A percentile compares a stretch with the other conserved stretches of the same genome.
Evolutionary conservation across 257 asterid species (phyloP).

Genomic region (Ligustrum vulgare): DNA sequence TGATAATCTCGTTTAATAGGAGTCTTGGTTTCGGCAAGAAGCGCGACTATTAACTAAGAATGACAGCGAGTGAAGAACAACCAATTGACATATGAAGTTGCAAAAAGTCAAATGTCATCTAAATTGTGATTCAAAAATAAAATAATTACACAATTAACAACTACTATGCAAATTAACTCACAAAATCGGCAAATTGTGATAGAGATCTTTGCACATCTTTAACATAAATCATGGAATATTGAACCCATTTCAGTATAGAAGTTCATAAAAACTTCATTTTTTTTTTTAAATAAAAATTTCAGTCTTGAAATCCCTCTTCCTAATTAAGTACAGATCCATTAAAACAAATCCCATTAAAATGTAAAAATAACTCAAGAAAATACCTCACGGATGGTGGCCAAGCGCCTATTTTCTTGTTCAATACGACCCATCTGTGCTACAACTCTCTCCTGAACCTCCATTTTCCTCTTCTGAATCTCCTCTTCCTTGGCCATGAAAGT

Average conservation of each 20-base stretch:
- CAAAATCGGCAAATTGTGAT: neutral
- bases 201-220: neutral
- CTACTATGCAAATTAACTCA: no score
- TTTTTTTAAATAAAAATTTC: neutral
- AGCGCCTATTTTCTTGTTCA: conserved; percentile 86
- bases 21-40: neutral
- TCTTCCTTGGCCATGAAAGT: conserved; percentile 96
- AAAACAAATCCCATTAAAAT: neutral
- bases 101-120: no score
- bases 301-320: neutral
- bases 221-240: neutral
- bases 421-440: conserved; percentile 90
- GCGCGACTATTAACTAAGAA: neutral
- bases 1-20: neutral
- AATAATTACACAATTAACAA: no score
- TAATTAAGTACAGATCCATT: neutral
- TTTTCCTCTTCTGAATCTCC: conserved; percentile 93
- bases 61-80: conserved; percentile 3
- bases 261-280: neutral
- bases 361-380: neutral
- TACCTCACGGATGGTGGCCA: conserved; percentile 92
- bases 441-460: conserved; percentile 87
- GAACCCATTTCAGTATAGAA: neutral
- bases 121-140: no score
- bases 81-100: conserved; percentile 12